A percentile compares a stretch with the other conserved stretches of the same genome.
phyloP scores from a whole-genome alignment of 1,139 yeast genomes.

The Magnusiomyces suaveolens region DNA sequence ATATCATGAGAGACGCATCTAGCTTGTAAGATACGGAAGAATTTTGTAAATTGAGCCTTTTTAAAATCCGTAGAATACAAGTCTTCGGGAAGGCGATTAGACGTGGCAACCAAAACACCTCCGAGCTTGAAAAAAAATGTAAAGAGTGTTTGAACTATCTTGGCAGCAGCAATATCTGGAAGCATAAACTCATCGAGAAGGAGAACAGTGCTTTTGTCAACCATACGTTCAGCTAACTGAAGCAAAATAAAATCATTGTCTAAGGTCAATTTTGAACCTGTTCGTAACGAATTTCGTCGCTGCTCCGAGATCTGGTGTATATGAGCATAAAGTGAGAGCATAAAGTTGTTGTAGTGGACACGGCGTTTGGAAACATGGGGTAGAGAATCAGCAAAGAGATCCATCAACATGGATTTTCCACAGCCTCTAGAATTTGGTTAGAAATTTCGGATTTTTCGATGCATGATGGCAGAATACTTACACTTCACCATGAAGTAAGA shows the following conservation, averaged over 20 bases:
- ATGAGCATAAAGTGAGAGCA: constrained; percentile 56
- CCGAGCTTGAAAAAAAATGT: constrained; percentile 63
- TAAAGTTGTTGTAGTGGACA: constrained; percentile 64
- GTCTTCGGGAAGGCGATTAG: constrained; percentile 59
- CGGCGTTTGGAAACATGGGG: constrained; percentile 58
- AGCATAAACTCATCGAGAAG: constrained; percentile 66
- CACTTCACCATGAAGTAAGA: constrained; percentile 61
- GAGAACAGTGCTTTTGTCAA: constrained; percentile 47
- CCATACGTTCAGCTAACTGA: constrained; percentile 60
- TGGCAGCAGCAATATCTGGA: constrained; percentile 66
- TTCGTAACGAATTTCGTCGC: constrained; percentile 29
- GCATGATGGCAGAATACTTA: constrained; percentile 5
- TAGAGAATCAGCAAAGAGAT: constrained; percentile 54
- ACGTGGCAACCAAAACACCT: constrained; percentile 65
- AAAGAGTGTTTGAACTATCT: constrained; percentile 53
- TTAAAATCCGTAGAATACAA: constrained; percentile 57
- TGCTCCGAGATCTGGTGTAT: constrained; percentile 48
- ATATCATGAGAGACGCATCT: constrained; percentile 57
- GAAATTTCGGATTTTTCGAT: background rate
- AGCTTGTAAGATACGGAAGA: constrained; percentile 48
- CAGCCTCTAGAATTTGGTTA: constrained; percentile 37
- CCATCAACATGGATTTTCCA: constrained; percentile 68
- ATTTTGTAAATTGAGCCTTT: constrained; percentile 46
- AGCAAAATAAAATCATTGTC: constrained; percentile 54
- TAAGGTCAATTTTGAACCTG: constrained; percentile 34